A percentile compares a stretch with the other conserved stretches of the same genome.
Conservation (phyloP, 2,329 filamentous ascomycete genomes). For the Cladophialophora exuberans region DNA sequence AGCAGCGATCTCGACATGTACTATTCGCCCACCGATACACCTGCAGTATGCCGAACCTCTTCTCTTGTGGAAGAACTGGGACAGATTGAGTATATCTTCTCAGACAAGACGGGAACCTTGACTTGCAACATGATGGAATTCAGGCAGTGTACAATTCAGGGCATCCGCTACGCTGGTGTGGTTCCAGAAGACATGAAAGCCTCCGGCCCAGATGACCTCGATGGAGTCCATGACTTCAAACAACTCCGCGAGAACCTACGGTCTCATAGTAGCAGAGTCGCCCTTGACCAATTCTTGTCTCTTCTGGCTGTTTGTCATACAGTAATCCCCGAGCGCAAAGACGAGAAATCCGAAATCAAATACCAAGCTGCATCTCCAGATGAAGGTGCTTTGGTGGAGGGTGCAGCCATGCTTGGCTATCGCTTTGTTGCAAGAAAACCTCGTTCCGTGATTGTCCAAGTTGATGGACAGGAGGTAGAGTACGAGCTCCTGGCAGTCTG, state of each 20-base stretch:
- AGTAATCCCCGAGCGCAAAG: constrained; percentile 87
- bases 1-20: constrained; percentile 98
- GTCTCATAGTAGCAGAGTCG: constrained; percentile 60
- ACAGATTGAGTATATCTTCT: constrained; percentile 98
- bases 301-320: constrained; percentile 92
- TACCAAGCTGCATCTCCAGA: constrained; percentile 98
- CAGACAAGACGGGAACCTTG: constrained; percentile 94
- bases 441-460: constrained; percentile 79
- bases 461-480: constrained; percentile 71
- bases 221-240: constrained; percentile 84
- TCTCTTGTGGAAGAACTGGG: constrained; percentile 95
- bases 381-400: constrained; percentile 94
- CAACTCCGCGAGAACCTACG: constrained; percentile 71
- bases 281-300: constrained; percentile 81
- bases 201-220: constrained; percentile 70
- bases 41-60: constrained; percentile 92
- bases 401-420: constrained; percentile 83
- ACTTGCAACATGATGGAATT: constrained; percentile 99
- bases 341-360: constrained; percentile 83
- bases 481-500: constrained; percentile 96
- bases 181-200: constrained; percentile 88
- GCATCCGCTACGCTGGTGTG: constrained; percentile 90
- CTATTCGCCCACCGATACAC: constrained; percentile 91
- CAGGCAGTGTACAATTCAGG: constrained; percentile 88
- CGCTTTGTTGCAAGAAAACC: constrained; percentile 90